Evolutionary conservation across 192 early-diverging fungal species (phyloP).

Genomic region (Coemansia sp.): DNA sequence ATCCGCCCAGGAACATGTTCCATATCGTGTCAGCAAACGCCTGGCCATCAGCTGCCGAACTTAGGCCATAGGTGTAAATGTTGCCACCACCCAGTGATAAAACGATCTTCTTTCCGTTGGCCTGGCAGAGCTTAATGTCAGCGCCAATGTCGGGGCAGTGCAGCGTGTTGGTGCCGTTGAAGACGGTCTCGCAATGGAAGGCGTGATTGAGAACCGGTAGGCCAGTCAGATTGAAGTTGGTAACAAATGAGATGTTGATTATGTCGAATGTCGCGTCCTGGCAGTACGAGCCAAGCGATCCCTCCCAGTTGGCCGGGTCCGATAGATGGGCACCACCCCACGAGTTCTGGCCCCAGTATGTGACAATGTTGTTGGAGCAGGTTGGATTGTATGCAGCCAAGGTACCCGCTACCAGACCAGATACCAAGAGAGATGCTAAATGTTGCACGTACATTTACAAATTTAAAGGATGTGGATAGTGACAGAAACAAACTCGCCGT

Average conservation of each 20-base stretch:
- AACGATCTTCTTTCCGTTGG: slow-evolving; percentile 72
- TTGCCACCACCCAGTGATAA: slow-evolving; percentile 75
- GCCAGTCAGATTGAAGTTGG: slow-evolving; percentile 64
- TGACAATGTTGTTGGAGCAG: slow-evolving; percentile 59
- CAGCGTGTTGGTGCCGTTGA: slow-evolving; percentile 63
- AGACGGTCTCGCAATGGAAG: slow-evolving; percentile 65
- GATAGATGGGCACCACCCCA: slow-evolving; percentile 59
- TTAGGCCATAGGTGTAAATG: slow-evolving; percentile 65
- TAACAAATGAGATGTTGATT: slow-evolving; percentile 66
- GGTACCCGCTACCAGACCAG: slow-evolving; percentile 5
- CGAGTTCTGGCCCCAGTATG: slow-evolving; percentile 67
- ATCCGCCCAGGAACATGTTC: slow-evolving; percentile 77
- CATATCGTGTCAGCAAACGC: slow-evolving; percentile 73
- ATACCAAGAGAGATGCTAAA: no score
- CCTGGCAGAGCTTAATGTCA: slow-evolving; percentile 77
- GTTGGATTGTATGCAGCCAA: slow-evolving; percentile 29
- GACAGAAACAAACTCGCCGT: no score
- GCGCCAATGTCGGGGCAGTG: slow-evolving; percentile 69
- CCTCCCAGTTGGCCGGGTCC: slow-evolving; percentile 49
- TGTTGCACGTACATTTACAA: no score
- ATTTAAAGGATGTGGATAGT: no score
- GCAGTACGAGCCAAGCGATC: slow-evolving; percentile 63
- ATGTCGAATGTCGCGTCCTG: slow-evolving; percentile 59
- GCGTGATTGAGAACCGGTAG: slow-evolving; percentile 73
- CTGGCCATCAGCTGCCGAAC: slow-evolving; percentile 58